Conservation (phyloP, 441 rosid species). For the Populus hybrid region DNA sequence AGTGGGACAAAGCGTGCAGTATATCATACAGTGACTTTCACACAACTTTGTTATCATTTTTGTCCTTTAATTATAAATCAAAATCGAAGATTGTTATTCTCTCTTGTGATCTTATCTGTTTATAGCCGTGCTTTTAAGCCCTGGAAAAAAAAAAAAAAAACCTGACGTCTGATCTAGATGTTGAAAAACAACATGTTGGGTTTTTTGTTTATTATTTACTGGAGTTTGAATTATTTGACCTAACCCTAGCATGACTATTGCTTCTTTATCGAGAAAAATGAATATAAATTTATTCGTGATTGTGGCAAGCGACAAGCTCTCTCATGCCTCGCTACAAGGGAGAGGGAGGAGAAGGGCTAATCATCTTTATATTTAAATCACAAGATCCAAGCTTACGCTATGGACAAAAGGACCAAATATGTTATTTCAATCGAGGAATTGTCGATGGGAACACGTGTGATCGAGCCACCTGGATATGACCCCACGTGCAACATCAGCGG, state of each 20-base stretch:
- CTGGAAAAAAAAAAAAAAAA: neutral
- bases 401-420: constrained; percentile 11
- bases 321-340: neutral
- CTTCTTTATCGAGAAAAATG: constrained; percentile 14
- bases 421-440: neutral
- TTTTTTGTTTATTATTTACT: neutral
- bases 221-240: constrained; percentile 35
- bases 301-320: constrained; percentile 27
- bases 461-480: constrained; percentile 20
- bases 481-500: constrained; percentile 20
- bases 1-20: constrained; percentile 42
- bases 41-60: constrained; percentile 13
- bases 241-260: constrained; percentile 19
- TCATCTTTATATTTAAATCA: constrained; percentile 24
- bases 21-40: constrained; percentile 34
- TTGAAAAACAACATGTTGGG: neutral
- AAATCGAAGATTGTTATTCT: constrained; percentile 12
- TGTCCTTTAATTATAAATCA: neutral
- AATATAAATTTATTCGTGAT: neutral
- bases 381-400: constrained; percentile 29
- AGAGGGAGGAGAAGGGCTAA: neutral
- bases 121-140: neutral
- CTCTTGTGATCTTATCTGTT: neutral
- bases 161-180: neutral
- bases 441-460: constrained; percentile 17